Evolutionary conservation across 257 asterid species (phyloP).

Genomic region (Mentha longifolia): DNA sequence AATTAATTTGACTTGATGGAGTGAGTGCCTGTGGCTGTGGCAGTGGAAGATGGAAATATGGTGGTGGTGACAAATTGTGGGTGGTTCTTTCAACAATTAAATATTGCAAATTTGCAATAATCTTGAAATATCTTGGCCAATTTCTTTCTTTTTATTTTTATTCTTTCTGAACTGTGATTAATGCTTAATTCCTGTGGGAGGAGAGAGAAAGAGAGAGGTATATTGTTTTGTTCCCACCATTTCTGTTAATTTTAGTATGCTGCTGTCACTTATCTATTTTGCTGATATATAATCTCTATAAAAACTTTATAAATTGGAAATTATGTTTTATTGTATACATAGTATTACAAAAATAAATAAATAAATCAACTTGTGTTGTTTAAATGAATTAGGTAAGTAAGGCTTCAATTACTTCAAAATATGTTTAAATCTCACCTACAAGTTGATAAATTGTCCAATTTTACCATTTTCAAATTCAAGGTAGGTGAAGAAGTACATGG

Average conservation of each 20-base stretch:
- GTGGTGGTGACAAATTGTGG: background rate
- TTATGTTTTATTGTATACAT: no score
- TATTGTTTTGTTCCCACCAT: background rate
- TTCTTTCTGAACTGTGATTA: background rate
- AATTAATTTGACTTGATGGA: no score
- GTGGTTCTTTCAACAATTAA: background rate
- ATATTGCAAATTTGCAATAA: background rate
- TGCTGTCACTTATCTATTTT: no score
- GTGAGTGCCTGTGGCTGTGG: background rate
- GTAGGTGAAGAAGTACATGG: background rate
- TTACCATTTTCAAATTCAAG: background rate
- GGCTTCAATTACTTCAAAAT: no score
- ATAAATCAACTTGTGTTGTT: no score
- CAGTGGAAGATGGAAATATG: slow-evolving; percentile 8
- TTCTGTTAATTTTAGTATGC: background rate
- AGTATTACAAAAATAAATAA: no score
- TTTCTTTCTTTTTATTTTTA: no score
- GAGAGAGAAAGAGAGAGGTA: background rate
- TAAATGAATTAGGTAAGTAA: no score
- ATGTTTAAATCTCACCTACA: no score
- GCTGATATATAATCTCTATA: no score
- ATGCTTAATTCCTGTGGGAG: background rate
- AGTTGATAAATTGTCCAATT: background rate
- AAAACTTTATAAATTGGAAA: no score
- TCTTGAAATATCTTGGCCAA: no score